These are phyloP conservation scores for Beta vulgaris DNA, from an alignment of 148 eudicot species.

Conservation along the genomic window DNA sequence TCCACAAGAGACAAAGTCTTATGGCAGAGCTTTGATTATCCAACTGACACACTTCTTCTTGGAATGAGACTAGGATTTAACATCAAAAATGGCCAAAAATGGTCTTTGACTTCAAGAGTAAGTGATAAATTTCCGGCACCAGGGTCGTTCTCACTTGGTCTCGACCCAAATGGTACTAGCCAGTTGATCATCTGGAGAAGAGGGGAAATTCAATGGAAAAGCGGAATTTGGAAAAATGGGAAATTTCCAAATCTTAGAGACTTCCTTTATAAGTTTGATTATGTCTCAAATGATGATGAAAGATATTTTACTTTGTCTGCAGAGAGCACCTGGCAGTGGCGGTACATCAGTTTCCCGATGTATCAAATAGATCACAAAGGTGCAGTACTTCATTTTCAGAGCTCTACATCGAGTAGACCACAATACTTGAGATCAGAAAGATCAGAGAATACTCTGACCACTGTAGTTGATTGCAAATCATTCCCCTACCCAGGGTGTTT, in stretches of 20 bases:
- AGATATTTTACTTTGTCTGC: slow-evolving; percentile 21
- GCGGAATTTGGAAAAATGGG: slow-evolving; percentile 28
- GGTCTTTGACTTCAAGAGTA: slow-evolving; percentile 33
- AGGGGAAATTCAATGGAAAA: slow-evolving; percentile 30
- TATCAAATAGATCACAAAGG: slow-evolving; percentile 15
- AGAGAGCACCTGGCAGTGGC: neutral
- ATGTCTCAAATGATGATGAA: slow-evolving; percentile 30
- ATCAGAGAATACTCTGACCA: neutral
- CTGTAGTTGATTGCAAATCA: slow-evolving; percentile 16
- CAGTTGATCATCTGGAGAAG: slow-evolving; percentile 34
- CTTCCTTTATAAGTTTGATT: slow-evolving; percentile 21
- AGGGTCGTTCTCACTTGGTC: slow-evolving; percentile 33
- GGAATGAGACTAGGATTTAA: slow-evolving; percentile 40
- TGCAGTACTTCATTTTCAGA: too few relatives aligned
- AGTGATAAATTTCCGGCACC: slow-evolving; percentile 25
- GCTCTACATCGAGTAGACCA: too few relatives aligned
- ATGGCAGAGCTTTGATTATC: slow-evolving; percentile 46
- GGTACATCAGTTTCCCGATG: neutral
- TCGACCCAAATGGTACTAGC: slow-evolving; percentile 22
- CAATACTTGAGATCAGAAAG: neutral
- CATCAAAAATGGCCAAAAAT: slow-evolving; percentile 22
- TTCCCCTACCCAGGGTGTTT: slow-evolving; percentile 35
- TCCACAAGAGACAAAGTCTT: slow-evolving; percentile 15
- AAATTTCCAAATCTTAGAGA: slow-evolving; percentile 19
- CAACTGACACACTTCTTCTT: slow-evolving; percentile 33